These are phyloP conservation scores for Elaeis oleifera DNA, from an alignment of 202 grass and related monocot genomes.

Conservation along the genomic window DNA sequence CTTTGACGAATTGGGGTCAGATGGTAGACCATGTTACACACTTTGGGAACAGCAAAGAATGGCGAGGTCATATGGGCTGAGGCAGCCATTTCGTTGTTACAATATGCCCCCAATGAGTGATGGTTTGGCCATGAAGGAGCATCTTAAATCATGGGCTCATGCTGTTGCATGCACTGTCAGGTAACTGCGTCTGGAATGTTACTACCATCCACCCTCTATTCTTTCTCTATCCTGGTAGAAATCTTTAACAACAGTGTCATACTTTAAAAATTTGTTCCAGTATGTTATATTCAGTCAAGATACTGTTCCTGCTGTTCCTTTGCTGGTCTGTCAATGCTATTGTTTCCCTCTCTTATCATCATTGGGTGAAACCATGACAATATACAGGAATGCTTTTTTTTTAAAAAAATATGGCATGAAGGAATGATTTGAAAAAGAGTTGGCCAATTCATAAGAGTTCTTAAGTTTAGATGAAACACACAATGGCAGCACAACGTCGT, in stretches of 20 bases:
- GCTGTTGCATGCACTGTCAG: conserved; percentile 55
- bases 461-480: no score
- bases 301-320: no score
- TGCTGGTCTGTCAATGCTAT: no score
- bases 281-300: no score
- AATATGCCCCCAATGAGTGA: conserved; percentile 24
- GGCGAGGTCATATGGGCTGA: not conserved
- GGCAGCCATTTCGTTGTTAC: conserved; percentile 4
- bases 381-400: no score
- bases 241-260: not conserved
- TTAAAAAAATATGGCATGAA: no score
- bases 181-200: conserved; percentile 2
- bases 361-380: no score
- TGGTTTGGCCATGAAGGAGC: conserved; percentile 52
- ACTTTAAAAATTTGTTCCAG: no score
- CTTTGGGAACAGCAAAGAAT: not conserved
- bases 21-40: conserved; percentile 3
- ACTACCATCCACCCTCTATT: not conserved
- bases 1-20: not conserved
- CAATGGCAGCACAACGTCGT: no score
- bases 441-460: no score
- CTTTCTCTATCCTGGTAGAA: not conserved
- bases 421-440: no score
- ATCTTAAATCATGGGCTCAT: conserved; percentile 61
- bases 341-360: no score